These are phyloP conservation scores for Fusarium ambrosium DNA, from an alignment of 2,329 filamentous ascomycete species.

Conservation along the genomic window DNA sequence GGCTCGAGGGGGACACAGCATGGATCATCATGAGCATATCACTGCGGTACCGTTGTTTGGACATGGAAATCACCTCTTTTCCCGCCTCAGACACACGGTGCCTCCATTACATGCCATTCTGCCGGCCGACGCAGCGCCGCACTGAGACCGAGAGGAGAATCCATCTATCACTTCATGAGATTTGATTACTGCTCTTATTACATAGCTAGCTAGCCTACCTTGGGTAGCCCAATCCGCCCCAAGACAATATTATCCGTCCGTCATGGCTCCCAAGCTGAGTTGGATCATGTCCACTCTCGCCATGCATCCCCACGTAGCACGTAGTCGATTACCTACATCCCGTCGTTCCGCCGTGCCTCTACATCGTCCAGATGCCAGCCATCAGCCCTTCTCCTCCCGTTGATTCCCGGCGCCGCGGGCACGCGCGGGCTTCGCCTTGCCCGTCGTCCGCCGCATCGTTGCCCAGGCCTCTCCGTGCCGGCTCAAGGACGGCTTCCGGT, in stretches of 20 bases:
- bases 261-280: neutral
- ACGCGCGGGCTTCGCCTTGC: conserved; percentile 24
- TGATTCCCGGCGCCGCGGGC: conserved; percentile 42
- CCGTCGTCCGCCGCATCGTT: conserved; percentile 29
- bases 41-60: conserved; percentile 6
- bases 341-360: neutral
- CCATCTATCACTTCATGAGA: neutral
- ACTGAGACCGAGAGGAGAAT: conserved; percentile 33
- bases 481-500: conserved; percentile 42
- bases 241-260: neutral
- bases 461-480: conserved; percentile 36
- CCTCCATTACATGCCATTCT: neutral
- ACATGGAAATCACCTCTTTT: conserved; percentile 28
- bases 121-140: conserved; percentile 40
- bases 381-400: conserved; percentile 32
- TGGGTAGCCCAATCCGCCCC: neutral
- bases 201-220: neutral
- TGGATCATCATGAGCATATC: conserved; percentile 21
- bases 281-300: conserved; percentile 16
- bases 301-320: conserved; percentile 23
- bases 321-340: conserved; percentile 23
- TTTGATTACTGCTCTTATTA: neutral
- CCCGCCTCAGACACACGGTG: conserved; percentile 22
- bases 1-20: conserved; percentile 1
- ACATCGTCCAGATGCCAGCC: neutral